Evolutionary conservation across 768 basidiomycete species (phyloP), one percentile per base, ranked within the genome.

Genomic region (Pulveroboletus sp.): DNA sequence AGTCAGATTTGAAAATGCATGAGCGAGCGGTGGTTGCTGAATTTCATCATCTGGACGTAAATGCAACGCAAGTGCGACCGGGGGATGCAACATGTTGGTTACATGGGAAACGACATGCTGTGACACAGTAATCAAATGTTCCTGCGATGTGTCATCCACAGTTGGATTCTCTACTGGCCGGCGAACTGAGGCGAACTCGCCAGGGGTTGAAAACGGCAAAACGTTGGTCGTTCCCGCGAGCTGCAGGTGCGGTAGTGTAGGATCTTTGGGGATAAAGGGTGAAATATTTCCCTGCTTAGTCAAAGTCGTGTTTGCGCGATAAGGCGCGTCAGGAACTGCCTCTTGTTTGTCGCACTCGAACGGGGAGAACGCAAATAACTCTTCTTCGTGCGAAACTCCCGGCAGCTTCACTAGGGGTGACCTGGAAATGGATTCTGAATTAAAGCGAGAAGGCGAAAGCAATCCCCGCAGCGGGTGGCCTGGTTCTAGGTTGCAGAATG

Each of bases 401-500:
- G 12, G 45, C 39, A 44, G 29, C 22, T 49, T 50, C 31, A 44
- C 17, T n/a, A 43, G 34, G 35, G 48, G 43, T 36, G 31, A 27
- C n/a, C 17, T 11, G 12, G 34, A 27, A 22, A 32, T 48, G 31
- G 36, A 19, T 26, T 56, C 48, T 20, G 35, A 17, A 45, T 56
- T 32, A 1, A 49, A 31, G 20, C 49, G 53, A 42, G 55, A 58
- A 48, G 50, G 61, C 16, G 61, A 63, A 50, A 68, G 53, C 43
- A 73, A 51, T 7, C 55, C 55, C 46, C 69, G 68, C 27, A 72
- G 53, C 7, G 72, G 71, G 53, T 73, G 70, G 7, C 50, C 53
- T 6, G 61, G 31, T 52, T 63, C 62, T 31, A 85, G 68, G 20
- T 70, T 70, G 39, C 68, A 70, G 43, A 86, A 75, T 5, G 82